These are phyloP conservation scores for Yamagishiella unicocca DNA, from an alignment of 139 green algal genomes.

Conservation along the genomic window DNA sequence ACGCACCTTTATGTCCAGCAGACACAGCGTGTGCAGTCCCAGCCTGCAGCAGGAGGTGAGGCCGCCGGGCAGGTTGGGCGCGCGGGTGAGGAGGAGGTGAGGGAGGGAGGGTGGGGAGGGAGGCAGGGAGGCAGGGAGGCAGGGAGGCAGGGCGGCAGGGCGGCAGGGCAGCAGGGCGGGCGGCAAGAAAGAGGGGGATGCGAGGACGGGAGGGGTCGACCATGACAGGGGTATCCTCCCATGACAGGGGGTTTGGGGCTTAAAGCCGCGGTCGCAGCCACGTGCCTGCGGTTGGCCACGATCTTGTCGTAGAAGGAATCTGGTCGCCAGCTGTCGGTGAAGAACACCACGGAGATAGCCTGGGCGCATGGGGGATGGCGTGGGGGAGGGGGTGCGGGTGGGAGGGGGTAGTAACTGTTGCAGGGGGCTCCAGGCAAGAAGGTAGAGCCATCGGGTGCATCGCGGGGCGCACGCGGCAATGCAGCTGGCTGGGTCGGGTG, in stretches of 20 bases:
- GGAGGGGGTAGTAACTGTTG: neutral
- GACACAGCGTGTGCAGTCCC: slow-evolving; percentile 95
- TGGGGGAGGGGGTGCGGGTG: neutral
- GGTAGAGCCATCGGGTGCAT: neutral
- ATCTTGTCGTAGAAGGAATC: slow-evolving; percentile 76
- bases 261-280: neutral
- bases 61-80: too few species aligned
- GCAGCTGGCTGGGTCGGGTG: too few species aligned
- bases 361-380: slow-evolving; percentile 32
- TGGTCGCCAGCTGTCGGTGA: slow-evolving; percentile 96
- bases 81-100: neutral
- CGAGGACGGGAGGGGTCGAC: neutral
- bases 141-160: neutral
- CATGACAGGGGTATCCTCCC: too few species aligned
- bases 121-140: neutral
- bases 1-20: slow-evolving; percentile 94
- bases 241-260: too few species aligned
- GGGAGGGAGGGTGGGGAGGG: neutral
- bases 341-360: slow-evolving; percentile 96
- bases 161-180: neutral
- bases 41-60: slow-evolving; percentile 41
- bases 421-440: too few species aligned
- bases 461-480: too few species aligned
- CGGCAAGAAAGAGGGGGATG: neutral
- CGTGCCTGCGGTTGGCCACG: slow-evolving; percentile 42